A percentile compares a stretch with the other conserved stretches of the same genome.
Evolutionary conservation across 2,329 filamentous ascomycete species (phyloP).

Genomic region (Stromatinia cepivora): DNA sequence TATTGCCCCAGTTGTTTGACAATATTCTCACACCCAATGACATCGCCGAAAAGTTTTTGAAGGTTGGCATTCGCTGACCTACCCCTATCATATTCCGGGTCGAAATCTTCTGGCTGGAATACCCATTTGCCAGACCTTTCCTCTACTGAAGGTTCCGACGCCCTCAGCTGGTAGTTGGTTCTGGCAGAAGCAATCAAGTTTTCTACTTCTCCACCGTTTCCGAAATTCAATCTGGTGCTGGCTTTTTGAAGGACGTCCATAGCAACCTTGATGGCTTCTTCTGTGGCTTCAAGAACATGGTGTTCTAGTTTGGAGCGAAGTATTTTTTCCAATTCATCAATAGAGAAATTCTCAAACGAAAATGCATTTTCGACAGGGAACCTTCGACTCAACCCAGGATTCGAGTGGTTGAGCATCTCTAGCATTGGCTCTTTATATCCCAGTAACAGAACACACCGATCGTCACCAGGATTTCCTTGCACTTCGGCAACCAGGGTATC

Average conservation of each 20-base stretch:
- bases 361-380: constrained; percentile 66
- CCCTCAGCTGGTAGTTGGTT: constrained; percentile 47
- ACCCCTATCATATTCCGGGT: constrained; percentile 50
- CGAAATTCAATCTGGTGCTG: constrained; percentile 63
- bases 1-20: constrained; percentile 51
- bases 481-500: constrained; percentile 74
- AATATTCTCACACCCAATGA: constrained; percentile 52
- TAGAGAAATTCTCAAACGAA: constrained; percentile 64
- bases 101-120: constrained; percentile 48
- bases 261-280: constrained; percentile 50
- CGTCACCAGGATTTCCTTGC: constrained; percentile 66
- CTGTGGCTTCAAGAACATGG: constrained; percentile 47
- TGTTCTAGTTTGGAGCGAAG: constrained; percentile 52
- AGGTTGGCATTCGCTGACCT: constrained; percentile 45
- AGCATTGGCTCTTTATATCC: constrained; percentile 67
- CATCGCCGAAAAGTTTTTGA: constrained; percentile 48
- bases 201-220: constrained; percentile 73
- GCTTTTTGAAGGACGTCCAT: constrained; percentile 59
- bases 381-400: constrained; percentile 65
- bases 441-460: constrained; percentile 68
- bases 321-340: constrained; percentile 55
- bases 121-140: constrained; percentile 28
- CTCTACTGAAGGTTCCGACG: constrained; percentile 29
- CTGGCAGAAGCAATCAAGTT: constrained; percentile 56
- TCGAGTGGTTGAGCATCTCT: constrained; percentile 53